Evolutionary conservation across 106 monocot genomes (phyloP), one percentile per base, ranked within the genome.

Genomic region (Platanthera zijinensis): DNA sequence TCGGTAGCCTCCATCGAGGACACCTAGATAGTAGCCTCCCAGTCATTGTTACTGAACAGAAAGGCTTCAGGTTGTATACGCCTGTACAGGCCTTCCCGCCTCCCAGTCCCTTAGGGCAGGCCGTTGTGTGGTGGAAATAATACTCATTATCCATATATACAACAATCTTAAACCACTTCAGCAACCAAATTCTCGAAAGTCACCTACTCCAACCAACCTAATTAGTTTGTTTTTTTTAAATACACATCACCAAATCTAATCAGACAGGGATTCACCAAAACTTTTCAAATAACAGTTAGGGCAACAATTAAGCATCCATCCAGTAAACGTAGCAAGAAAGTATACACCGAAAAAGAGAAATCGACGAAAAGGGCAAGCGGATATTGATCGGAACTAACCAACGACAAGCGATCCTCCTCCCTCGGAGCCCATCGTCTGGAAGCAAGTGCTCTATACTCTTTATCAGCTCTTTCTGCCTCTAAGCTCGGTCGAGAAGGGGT

Each of bases 351-450:
- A 9, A 30, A 66, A 32, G 32, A 66, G 11, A 66, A 66, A 10
- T 32, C 66, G 30, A 21, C 14, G 21, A 51, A 51, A 72, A 72
- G 51, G 22, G 5, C 13, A 72, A 72, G 51, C 11, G 21, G 22
- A 72, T 25, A 10, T 50, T 72, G 46, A 72, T 72, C 48, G 18
- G 72, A 51, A 72, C 72, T 21, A 50, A 72, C 72, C 72, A 6
- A 72, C 72, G 3, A 72, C 72, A 22, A 12, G 51, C 72, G 72
- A 72, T 51, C 15, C 72, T 72, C 72, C 72, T 51, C 51, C 72
- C 51, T 72, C 72, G 51, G 72, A 72, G 21, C 72, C 72, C 72
- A 72, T 72, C 51, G 46, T 48, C 51, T 19, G 51, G 12, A 72
- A 72, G 15, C 18, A 50, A 72, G 63, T 1, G 6, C 48, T 11